Base-by-base conservation (phyloP, 208 protist species). In the Trypanosoma scelopori region DNA sequence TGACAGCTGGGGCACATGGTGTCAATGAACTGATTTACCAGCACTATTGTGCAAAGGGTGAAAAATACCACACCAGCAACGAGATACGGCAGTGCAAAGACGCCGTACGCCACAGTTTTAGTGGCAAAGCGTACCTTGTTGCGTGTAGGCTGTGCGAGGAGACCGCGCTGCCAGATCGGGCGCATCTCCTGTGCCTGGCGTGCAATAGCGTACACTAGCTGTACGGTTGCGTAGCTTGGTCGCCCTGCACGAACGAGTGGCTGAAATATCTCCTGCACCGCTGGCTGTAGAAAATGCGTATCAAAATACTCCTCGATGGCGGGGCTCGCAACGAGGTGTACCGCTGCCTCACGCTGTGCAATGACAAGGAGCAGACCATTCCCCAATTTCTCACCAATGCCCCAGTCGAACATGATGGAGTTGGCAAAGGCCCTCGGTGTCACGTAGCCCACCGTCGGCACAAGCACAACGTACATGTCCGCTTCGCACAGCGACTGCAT, bases 371-470 rank as follows among this genome's bases (percentile, higher is more conserved):
- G 75, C 58, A 94, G 69, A 0, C 89, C 89, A 69, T 91, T 94
- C 12, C 85, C 89, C 11, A 71, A 45, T 3, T 81, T 81, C 57
- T 89, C 82, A 5, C 89, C 89, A 52, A 94, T 89, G 11, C 67
- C 78, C 89, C 89, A 94, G 66, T 94, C 72, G 43, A 89, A 91
- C 62, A 94, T 91, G 62, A 94, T 87, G 51, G 83, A 91, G 66
- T 91, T 89, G 15, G 85, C 85, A 62, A 94, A 94, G 16, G 81
- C 85, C 39, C 76, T 80, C 18, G 84, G 79, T 32, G 83, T 89
- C 27, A 80, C 87, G 76, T 92, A 92, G 55, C 89, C 89, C 20
- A 94, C 89, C 5, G 89, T 94, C 5, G 89, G 89, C 22, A 94
- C 89, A 42, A 94, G 58, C 46, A 94, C 84, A 11, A 94, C 82